Evolutionary conservation across 2,329 filamentous ascomycete genomes (phyloP).

Genomic region (Botrytis fragariae): DNA sequence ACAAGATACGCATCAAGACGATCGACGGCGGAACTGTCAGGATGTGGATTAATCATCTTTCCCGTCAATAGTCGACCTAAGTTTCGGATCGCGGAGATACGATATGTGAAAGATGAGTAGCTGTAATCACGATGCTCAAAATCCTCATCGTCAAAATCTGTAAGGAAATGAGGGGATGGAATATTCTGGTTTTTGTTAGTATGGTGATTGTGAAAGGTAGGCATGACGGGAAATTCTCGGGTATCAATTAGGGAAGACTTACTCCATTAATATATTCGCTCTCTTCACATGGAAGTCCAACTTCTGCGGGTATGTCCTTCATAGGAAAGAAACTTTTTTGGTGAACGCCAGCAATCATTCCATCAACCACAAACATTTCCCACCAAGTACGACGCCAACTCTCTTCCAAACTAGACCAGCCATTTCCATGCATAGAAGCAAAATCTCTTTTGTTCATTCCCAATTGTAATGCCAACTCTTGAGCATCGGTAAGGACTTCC

Average conservation of each 20-base stretch:
- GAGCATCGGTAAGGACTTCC: constrained; percentile 64
- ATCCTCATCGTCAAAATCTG: constrained; percentile 70
- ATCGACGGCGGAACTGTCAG: constrained; percentile 53
- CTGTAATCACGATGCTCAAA: constrained; percentile 64
- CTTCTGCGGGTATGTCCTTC: constrained; percentile 64
- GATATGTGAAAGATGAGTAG: constrained; percentile 84
- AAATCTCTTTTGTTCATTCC: constrained; percentile 71
- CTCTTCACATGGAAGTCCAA: constrained; percentile 79
- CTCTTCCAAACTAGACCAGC: constrained; percentile 70
- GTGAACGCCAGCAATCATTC: constrained; percentile 79
- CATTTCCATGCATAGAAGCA: constrained; percentile 60
- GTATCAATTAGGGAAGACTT: constrained; percentile 26
- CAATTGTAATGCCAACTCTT: constrained; percentile 71
- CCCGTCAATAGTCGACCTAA: constrained; percentile 70
- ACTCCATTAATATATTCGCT: constrained; percentile 62
- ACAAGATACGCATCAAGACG: constrained; percentile 56
- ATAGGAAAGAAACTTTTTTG: constrained; percentile 68
- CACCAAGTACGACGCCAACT: constrained; percentile 90
- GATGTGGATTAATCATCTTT: constrained; percentile 44
- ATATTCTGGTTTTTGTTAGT: constrained; percentile 49
- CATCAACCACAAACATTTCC: constrained; percentile 67
- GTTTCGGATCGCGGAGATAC: constrained; percentile 77
- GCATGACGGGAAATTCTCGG: neutral
- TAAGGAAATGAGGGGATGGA: constrained; percentile 59
- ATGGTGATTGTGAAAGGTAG: neutral